phyloP scores from a whole-genome alignment of 306 rosid species.

The Abrus precatorius region DNA sequence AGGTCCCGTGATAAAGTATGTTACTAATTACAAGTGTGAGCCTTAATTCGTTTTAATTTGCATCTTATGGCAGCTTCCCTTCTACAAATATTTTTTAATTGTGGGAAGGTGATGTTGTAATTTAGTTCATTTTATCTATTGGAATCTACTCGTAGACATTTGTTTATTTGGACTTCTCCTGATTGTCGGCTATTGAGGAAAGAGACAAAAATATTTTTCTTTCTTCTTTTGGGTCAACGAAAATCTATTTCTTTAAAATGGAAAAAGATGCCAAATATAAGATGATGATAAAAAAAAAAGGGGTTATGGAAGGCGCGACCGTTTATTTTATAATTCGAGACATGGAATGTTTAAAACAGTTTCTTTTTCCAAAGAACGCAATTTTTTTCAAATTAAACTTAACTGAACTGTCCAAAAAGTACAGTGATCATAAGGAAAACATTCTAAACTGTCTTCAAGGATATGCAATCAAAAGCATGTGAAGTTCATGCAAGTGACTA shows the following conservation, averaged over 20 bases:
- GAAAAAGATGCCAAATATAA: not conserved
- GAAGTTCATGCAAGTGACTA: not conserved
- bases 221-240: not conserved
- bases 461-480: too few relatives aligned
- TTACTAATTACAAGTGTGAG: constrained; percentile 10
- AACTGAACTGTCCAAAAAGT: too few relatives aligned
- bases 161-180: constrained; percentile 2
- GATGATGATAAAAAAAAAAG: not conserved
- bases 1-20: constrained; percentile 72
- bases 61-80: constrained; percentile 65
- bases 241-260: not conserved
- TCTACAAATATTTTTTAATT: constrained; percentile 51
- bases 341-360: too few relatives aligned
- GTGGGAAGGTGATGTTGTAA: constrained; percentile 71
- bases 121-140: not conserved
- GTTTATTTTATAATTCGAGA: too few relatives aligned
- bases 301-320: not conserved
- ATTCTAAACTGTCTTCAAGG: too few relatives aligned
- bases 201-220: not conserved
- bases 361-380: too few relatives aligned
- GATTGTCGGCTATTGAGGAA: not conserved
- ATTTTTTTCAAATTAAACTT: too few relatives aligned
- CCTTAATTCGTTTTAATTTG: not conserved
- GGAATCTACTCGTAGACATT: constrained; percentile 36
- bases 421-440: too few relatives aligned